These are phyloP conservation scores for Spizellomyces punctatus DNA, from an alignment of 192 early-diverging fungal species.

Conservation along the genomic window DNA sequence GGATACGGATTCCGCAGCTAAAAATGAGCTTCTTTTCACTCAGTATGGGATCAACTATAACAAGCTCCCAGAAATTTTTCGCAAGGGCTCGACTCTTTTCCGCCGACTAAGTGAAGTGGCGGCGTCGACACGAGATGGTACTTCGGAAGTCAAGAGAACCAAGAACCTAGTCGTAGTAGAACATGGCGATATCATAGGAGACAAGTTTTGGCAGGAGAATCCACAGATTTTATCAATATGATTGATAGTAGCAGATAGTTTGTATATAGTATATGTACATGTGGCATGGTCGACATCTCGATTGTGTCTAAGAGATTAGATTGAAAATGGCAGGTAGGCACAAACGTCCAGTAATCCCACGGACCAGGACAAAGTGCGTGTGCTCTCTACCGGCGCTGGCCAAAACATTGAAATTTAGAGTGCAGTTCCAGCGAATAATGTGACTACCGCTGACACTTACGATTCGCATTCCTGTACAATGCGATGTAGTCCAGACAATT, in stretches of 20 bases:
- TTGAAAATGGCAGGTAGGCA: constrained; percentile 53
- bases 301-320: constrained; percentile 33
- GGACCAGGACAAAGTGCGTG: constrained; percentile 53
- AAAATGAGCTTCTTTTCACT: constrained; percentile 89
- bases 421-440: too few relatives aligned
- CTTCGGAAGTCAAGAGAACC: constrained; percentile 23
- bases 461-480: constrained; percentile 39
- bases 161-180: constrained; percentile 32
- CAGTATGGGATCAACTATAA: constrained; percentile 90
- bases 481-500: constrained; percentile 49
- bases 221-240: constrained; percentile 17
- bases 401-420: too few relatives aligned
- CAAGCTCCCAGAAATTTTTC: constrained; percentile 75
- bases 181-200: constrained; percentile 51
- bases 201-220: constrained; percentile 50
- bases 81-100: constrained; percentile 84
- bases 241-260: background rate
- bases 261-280: background rate
- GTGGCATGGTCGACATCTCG: background rate
- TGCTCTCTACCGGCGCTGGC: constrained; percentile 18
- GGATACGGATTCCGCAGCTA: constrained; percentile 84
- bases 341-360: constrained; percentile 49
- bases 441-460: constrained; percentile 14
- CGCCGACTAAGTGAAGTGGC: constrained; percentile 45
- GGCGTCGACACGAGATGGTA: constrained; percentile 26